phyloP scores from a whole-genome alignment of 805 yeast species.

The Candida multigemmis region DNA sequence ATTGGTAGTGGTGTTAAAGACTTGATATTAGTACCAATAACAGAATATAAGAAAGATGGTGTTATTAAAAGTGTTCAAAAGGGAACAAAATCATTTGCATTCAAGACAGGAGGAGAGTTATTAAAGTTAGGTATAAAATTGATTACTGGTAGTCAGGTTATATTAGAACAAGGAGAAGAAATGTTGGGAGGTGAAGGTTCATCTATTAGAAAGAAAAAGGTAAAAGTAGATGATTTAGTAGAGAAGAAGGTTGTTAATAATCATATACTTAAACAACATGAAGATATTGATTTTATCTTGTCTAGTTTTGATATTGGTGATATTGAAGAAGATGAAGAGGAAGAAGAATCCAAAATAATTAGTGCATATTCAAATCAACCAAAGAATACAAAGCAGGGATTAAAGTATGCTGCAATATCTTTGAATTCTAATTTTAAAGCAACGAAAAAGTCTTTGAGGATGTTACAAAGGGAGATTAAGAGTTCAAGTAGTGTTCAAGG shows the following conservation, averaged over 20 bases:
- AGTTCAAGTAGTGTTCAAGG: slow-evolving; percentile 59
- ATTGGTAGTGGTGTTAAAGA: slow-evolving; percentile 74
- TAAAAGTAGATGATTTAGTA: slow-evolving; percentile 4
- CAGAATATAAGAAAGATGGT: slow-evolving; percentile 66
- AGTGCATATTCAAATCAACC: slow-evolving; percentile 88
- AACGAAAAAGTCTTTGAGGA: slow-evolving; percentile 55
- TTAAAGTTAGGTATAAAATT: slow-evolving; percentile 75
- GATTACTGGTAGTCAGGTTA: slow-evolving; percentile 80
- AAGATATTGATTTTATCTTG: slow-evolving; percentile 2
- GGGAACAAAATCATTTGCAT: slow-evolving; percentile 67
- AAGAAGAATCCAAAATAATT: slow-evolving; percentile 30
- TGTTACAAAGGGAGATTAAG: slow-evolving; percentile 52
- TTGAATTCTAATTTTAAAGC: slow-evolving; percentile 57
- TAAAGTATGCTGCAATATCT: slow-evolving; percentile 65
- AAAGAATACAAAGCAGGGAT: slow-evolving; percentile 55
- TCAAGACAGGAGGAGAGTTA: slow-evolving; percentile 71
- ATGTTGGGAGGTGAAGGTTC: slow-evolving; percentile 69
- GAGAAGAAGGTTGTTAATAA: not conserved
- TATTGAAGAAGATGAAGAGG: slow-evolving; percentile 15
- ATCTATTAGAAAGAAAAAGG: slow-evolving; percentile 27
- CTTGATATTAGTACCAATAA: slow-evolving; percentile 61
- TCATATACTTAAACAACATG: not conserved
- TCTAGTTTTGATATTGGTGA: too few species aligned
- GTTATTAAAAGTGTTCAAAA: slow-evolving; percentile 61
- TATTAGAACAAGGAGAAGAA: slow-evolving; percentile 74